Evolutionary conservation across 2,329 filamentous ascomycete species (phyloP).

Genomic region (Chaetothyriales sp.): DNA sequence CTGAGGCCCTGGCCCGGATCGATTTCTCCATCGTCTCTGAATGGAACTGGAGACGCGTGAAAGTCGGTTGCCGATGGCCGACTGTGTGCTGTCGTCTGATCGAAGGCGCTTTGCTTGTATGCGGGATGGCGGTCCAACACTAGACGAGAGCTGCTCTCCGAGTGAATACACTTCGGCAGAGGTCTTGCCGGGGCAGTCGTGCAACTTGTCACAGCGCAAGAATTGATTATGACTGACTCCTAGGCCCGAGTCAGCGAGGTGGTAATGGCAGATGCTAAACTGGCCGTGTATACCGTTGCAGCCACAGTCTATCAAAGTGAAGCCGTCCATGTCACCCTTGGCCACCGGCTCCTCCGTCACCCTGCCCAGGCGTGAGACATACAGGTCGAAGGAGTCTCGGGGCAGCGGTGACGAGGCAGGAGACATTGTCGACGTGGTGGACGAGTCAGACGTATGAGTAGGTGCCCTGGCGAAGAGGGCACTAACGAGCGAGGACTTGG

Average conservation of each 20-base stretch:
- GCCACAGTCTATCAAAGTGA: conserved; percentile 11
- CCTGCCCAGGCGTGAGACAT: conserved; percentile 50
- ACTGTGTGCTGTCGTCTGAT: conserved; percentile 44
- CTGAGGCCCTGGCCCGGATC: conserved; percentile 33
- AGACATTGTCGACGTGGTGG: conserved; percentile 30
- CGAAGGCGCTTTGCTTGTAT: conserved; percentile 38
- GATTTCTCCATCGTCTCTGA: conserved; percentile 38
- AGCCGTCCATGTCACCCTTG: conserved; percentile 11
- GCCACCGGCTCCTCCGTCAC: conserved; percentile 56
- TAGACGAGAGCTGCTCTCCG: neutral
- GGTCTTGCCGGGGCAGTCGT: neutral
- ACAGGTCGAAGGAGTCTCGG: conserved; percentile 33
- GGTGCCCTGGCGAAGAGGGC: conserved; percentile 15
- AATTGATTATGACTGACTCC: neutral
- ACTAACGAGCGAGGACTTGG: conserved; percentile 9
- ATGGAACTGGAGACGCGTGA: conserved; percentile 45
- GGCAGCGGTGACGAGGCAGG: conserved; percentile 43
- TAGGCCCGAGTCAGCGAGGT: neutral
- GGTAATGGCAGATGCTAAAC: neutral
- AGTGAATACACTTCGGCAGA: neutral
- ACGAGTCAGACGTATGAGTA: conserved; percentile 15
- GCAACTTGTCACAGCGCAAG: neutral
- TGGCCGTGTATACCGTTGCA: neutral
- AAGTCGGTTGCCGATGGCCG: conserved; percentile 49
- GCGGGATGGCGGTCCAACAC: neutral